These are phyloP conservation scores for Thelonectria rubi DNA, from an alignment of 2,329 filamentous ascomycete species.

Conservation along the genomic window DNA sequence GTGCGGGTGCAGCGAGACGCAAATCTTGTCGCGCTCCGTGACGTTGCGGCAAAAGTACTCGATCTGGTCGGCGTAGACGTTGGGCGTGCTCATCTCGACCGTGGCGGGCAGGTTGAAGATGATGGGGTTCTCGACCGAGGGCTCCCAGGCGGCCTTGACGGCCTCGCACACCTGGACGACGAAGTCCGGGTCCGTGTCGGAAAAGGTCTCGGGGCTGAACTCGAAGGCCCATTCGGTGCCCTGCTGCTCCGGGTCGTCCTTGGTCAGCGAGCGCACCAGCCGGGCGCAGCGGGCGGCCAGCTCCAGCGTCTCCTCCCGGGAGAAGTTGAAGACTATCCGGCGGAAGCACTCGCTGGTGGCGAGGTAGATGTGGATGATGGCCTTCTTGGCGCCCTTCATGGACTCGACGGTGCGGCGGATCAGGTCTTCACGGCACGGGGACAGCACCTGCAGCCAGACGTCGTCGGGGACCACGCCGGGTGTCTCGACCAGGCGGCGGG, in stretches of 20 bases:
- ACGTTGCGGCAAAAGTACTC: conserved; percentile 94
- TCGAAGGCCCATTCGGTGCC: conserved; percentile 79
- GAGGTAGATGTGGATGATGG: conserved; percentile 93
- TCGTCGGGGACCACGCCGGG: conserved; percentile 62
- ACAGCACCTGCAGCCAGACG: conserved; percentile 90
- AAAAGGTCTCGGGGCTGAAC: conserved; percentile 90
- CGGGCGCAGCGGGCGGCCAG: conserved; percentile 87
- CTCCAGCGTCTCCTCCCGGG: conserved; percentile 81
- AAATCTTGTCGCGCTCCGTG: conserved; percentile 83
- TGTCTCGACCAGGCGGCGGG: conserved; percentile 78
- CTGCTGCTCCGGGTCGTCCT: conserved; percentile 69
- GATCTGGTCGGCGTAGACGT: conserved; percentile 95
- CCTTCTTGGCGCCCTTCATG: conserved; percentile 88
- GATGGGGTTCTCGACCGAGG: conserved; percentile 79
- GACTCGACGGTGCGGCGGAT: conserved; percentile 91
- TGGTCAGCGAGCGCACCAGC: conserved; percentile 88
- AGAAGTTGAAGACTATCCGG: conserved; percentile 87
- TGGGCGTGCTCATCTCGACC: conserved; percentile 93
- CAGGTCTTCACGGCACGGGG: conserved; percentile 90
- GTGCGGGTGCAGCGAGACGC: conserved; percentile 90
- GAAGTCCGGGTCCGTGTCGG: conserved; percentile 86
- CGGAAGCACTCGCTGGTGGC: conserved; percentile 97
- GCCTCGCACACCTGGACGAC: conserved; percentile 86
- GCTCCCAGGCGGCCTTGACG: conserved; percentile 93
- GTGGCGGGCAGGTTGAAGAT: conserved; percentile 98